Base-by-base conservation (phyloP, 192 early-diverging fungal species). In the Gonapodya prolifera region DNA sequence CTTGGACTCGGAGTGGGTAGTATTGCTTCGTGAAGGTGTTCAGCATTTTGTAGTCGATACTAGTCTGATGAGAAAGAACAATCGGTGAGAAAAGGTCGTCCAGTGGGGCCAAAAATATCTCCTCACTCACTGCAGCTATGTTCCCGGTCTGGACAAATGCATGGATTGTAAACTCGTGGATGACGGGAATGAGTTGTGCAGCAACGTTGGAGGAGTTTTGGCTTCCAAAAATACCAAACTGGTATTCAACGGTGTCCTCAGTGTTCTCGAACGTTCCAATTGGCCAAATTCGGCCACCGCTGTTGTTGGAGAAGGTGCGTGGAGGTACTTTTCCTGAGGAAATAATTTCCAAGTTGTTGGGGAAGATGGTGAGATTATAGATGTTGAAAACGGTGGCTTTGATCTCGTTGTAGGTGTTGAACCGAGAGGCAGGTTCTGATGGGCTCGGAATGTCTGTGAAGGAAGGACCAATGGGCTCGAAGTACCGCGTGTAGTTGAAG, bases 201-300 rank as follows among this genome's bases (percentile, higher is more conserved):
- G 75, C 78, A 0, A 28, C 28, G 77, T 79, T 35, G 78, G 32
- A 28, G 13, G 23, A 2, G 76, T 79, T 78, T n/a, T 79, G 78
- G 78, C 35, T 79, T 23, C 78, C 78, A 35, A 79, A 79, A 34
- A 79, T 79, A 28, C 78, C 78, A 34, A 79, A 79, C 35, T 79
- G 78, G 35, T 79, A 79, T 35, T 79, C 78, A 29, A 79, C 75
- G 16, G 78, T 79, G 77, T 79, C 78, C 28, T 76, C 75, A 17
- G 78, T 78, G 78, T 79, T 79, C 13, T 17, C 34, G 77, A 79
- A 79, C 16, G 32, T 35, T n/a, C 78, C 78, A 34, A 79, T 36
- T n/a, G 78, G 78, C 77, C 76, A 79, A 33, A 79, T 78, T 34
- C 78, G 78, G 17, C 78, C 78, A 33, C 32, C 77, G 8, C 75